phyloP scores from a whole-genome alignment of 1,284 basidiomycete genomes.

The Meripilus lineatus region DNA sequence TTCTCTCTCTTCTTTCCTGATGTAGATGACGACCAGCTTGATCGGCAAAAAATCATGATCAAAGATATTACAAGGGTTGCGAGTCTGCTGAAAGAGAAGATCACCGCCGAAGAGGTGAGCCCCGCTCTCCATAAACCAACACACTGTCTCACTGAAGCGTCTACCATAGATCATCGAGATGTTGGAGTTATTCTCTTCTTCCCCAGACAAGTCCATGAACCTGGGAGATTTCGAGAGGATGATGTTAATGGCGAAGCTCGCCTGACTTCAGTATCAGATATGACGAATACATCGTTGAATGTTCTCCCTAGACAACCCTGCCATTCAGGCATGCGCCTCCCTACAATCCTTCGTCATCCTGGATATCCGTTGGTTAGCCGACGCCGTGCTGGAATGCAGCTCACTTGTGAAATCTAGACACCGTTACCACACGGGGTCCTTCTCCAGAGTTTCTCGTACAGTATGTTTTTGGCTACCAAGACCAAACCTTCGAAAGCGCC shows the following conservation, averaged over 20 bases:
- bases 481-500: no score
- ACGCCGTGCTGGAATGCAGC: no score
- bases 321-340: no score
- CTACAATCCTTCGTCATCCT: no score
- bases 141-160: constrained; percentile 1
- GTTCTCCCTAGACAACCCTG: no score
- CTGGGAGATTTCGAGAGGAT: constrained; percentile 68
- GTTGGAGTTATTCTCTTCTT: constrained; percentile 65
- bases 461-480: no score
- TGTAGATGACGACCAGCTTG: constrained; percentile 35
- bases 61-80: constrained; percentile 58
- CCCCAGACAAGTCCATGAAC: constrained; percentile 58
- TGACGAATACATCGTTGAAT: no score
- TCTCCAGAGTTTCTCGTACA: no score
- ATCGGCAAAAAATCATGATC: constrained; percentile 50
- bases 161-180: constrained; percentile 62
- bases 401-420: no score
- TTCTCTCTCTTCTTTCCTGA: constrained; percentile 69
- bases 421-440: no score
- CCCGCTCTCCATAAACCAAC: not conserved
- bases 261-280: constrained; percentile 13
- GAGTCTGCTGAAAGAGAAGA: constrained; percentile 56
- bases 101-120: constrained; percentile 65
- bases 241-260: constrained; percentile 56
- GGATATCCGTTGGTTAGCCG: no score